These are phyloP conservation scores for Aspergillus sp. DNA, from an alignment of 2,329 filamentous ascomycete genomes.

Conservation along the genomic window DNA sequence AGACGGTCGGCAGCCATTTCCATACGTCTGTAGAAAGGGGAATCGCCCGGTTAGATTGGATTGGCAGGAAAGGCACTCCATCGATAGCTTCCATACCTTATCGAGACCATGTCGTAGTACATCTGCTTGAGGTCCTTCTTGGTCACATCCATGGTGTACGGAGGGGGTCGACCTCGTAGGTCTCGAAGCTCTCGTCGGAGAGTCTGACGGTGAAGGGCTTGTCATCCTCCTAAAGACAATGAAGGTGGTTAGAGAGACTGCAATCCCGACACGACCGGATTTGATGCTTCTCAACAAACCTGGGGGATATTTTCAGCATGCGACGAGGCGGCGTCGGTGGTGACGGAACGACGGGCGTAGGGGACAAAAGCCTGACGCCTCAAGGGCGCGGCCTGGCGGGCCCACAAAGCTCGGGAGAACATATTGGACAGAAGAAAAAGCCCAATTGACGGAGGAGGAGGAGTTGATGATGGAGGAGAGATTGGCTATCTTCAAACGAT, in stretches of 20 bases:
- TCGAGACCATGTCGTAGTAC: conserved; percentile 95
- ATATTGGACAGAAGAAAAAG: conserved; percentile 43
- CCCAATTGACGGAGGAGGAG: conserved; percentile 24
- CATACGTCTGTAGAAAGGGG: conserved; percentile 68
- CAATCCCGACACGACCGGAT: too few relatives aligned
- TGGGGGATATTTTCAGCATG: conserved; percentile 76
- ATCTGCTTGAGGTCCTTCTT: conserved; percentile 99
- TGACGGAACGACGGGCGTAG: conserved; percentile 68
- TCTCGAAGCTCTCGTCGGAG: conserved; percentile 98
- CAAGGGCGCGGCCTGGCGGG: conserved; percentile 57
- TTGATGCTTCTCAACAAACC: conserved; percentile 46
- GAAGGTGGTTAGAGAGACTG: not conserved
- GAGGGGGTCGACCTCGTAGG: conserved; percentile 96
- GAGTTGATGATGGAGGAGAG: conserved; percentile 9
- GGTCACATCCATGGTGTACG: conserved; percentile 87
- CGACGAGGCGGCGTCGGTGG: conserved; percentile 89
- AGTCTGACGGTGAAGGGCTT: conserved; percentile 88
- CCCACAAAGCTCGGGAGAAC: conserved; percentile 67
- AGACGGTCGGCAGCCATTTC: conserved; percentile 98
- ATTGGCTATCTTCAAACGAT: conserved; percentile 5
- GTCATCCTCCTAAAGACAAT: conserved; percentile 69
- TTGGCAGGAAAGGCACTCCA: not conserved
- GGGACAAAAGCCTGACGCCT: conserved; percentile 43
- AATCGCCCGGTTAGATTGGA: conserved; percentile 1
- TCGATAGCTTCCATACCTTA: conserved; percentile 62